Percentiles rank a stretch among this genome's conserved stretches.
These are phyloP conservation scores for Eucalyptus caleyi DNA, from an alignment of 345 rosid genomes.

Conservation along the genomic window DNA sequence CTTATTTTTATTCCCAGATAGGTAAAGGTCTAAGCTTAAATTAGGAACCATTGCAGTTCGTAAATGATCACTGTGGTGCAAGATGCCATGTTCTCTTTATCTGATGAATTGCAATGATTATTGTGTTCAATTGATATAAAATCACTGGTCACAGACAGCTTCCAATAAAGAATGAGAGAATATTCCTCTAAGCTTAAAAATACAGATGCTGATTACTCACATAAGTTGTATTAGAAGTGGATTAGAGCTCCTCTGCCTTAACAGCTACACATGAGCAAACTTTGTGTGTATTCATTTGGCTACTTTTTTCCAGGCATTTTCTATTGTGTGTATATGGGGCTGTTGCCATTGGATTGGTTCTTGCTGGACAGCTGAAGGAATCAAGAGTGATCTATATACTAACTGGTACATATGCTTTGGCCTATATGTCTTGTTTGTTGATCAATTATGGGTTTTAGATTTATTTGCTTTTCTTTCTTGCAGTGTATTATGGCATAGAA, in stretches of 20 bases:
- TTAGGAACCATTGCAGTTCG: not conserved
- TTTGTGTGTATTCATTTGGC: not conserved
- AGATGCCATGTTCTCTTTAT: not conserved
- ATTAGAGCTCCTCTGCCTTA: not conserved
- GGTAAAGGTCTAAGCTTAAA: not conserved
- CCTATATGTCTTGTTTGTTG: not conserved
- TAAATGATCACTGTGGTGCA: not conserved
- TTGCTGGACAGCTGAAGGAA: slow-evolving; percentile 67
- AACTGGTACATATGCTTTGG: slow-evolving; percentile 27
- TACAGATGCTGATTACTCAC: not conserved
- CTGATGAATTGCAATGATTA: not conserved
- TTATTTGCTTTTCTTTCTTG: slow-evolving; percentile 1
- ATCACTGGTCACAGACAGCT: not conserved
- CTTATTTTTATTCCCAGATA: not conserved
- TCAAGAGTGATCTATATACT: slow-evolving; percentile 34
- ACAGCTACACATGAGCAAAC: not conserved
- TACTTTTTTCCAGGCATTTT: slow-evolving; percentile 52
- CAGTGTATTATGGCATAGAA: slow-evolving; percentile 80
- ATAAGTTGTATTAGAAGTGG: not conserved
- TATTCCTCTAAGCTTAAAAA: not conserved
- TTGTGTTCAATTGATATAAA: not conserved
- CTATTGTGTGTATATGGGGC: slow-evolving; percentile 65
- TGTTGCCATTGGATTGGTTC: slow-evolving; percentile 56
- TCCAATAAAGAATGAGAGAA: not conserved
- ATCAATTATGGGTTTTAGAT: not conserved